Percentiles rank a stretch among this genome's conserved stretches.
phyloP scores from a whole-genome alignment of 306 rosid species.

The Oxytropis ochrocephala region DNA sequence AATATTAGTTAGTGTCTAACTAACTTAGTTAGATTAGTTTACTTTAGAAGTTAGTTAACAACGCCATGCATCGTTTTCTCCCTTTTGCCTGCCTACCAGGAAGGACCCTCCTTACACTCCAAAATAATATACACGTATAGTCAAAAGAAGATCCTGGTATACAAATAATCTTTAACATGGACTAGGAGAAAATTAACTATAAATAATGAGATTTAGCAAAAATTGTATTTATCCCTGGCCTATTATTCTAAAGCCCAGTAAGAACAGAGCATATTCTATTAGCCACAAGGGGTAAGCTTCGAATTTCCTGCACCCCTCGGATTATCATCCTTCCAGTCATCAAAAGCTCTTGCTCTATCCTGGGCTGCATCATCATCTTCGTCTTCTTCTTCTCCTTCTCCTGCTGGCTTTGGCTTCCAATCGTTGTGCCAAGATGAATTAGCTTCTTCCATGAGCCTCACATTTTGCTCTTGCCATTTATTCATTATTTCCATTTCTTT shows the following conservation, averaged over 20 bases:
- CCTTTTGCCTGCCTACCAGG: too few relatives aligned
- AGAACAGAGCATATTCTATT: not conserved
- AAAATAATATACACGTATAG: slow-evolving; percentile 16
- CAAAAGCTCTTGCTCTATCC: slow-evolving; percentile 88
- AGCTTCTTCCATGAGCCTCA: slow-evolving; percentile 73
- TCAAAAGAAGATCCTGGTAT: not conserved
- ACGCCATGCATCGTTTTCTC: too few relatives aligned
- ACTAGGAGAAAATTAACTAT: slow-evolving; percentile 3
- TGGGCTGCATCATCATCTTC: slow-evolving; percentile 86
- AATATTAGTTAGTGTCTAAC: too few relatives aligned
- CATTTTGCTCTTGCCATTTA: slow-evolving; percentile 86
- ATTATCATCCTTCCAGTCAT: slow-evolving; percentile 99
- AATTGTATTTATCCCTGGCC: not conserved
- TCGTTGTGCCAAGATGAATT: slow-evolving; percentile 86
- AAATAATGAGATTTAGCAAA: not conserved
- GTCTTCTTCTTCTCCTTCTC: slow-evolving; percentile 49
- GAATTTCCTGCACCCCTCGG: slow-evolving; percentile 92
- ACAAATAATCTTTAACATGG: slow-evolving; percentile 8
- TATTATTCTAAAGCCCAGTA: not conserved
- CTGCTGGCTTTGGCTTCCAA: slow-evolving; percentile 42
- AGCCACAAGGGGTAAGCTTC: slow-evolving; percentile 95
- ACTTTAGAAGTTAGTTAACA: too few relatives aligned
- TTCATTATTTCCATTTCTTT: slow-evolving; percentile 96
- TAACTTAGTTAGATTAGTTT: too few relatives aligned
- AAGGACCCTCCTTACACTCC: slow-evolving; percentile 9